A percentile compares a stretch with the other conserved stretches of the same genome.
Evolutionary conservation across 768 basidiomycete species (phyloP).

Genomic region (Pseudohyphozyma bogoriensis): DNA sequence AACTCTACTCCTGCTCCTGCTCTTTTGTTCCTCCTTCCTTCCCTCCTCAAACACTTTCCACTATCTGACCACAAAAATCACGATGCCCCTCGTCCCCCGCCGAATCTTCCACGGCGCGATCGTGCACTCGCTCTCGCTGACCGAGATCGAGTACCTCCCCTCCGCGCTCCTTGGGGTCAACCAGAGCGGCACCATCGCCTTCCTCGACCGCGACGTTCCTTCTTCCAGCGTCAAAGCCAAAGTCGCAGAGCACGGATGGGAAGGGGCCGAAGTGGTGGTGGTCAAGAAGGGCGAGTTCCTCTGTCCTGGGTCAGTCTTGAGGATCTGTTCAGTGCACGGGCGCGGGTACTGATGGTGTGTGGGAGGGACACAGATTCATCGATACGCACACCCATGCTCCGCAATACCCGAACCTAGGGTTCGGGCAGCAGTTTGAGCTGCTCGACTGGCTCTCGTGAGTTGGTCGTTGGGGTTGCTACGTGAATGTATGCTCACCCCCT

Average conservation of each 20-base stretch:
- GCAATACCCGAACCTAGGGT: slow-evolving; percentile 42
- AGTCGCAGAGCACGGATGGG: slow-evolving; percentile 8
- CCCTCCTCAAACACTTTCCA: no score
- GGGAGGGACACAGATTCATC: slow-evolving; percentile 10
- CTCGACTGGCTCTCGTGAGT: slow-evolving; percentile 71
- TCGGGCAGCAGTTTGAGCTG: slow-evolving; percentile 71
- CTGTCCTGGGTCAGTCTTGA: slow-evolving; percentile 26
- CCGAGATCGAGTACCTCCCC: slow-evolving; percentile 28
- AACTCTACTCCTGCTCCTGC: no score
- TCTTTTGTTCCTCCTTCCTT: not conserved
- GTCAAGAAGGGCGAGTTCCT: slow-evolving; percentile 26
- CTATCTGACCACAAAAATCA: no score
- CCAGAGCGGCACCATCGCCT: slow-evolving; percentile 28
- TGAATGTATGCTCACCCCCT: not conserved
- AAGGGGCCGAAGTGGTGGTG: not conserved
- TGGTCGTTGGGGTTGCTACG: not conserved
- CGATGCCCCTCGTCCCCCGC: not conserved
- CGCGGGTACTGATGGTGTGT: not conserved
- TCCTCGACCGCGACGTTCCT: slow-evolving; percentile 19
- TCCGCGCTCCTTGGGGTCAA: slow-evolving; percentile 30
- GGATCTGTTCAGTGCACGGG: no score
- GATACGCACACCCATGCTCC: slow-evolving; percentile 32
- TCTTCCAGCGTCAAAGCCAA: slow-evolving; percentile 1
- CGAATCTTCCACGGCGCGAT: slow-evolving; percentile 25
- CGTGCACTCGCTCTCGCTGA: slow-evolving; percentile 24